Percentiles rank a stretch among this genome's conserved stretches.
Conservation (phyloP, 495 filamentous ascomycete genomes). For the Neurospora sp. region DNA sequence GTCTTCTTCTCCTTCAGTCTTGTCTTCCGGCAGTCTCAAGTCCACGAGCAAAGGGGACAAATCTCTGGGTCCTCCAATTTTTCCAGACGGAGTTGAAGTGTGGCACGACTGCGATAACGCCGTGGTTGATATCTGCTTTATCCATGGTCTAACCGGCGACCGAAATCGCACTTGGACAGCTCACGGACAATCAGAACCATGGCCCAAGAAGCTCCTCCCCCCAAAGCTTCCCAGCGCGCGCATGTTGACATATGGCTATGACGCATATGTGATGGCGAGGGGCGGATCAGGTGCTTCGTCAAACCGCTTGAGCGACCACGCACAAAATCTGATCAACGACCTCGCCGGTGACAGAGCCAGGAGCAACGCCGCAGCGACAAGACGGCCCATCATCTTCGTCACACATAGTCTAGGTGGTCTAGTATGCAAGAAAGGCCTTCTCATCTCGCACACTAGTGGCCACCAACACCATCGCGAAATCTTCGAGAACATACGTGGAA, state of each 20-base stretch:
- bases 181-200: conserved; percentile 10
- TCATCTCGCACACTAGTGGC: conserved; percentile 1
- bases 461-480: conserved; percentile 17
- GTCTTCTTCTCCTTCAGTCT: neutral
- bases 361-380: neutral
- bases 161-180: conserved; percentile 20
- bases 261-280: conserved; percentile 4
- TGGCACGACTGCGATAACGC: conserved; percentile 10
- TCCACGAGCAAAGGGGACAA: neutral
- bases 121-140: conserved; percentile 16
- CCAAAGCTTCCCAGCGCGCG: conserved; percentile 11
- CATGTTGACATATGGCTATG: conserved; percentile 18
- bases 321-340: conserved; percentile 8
- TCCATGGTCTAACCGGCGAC: conserved; percentile 23
- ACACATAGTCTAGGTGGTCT: conserved; percentile 31
- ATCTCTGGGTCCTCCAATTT: neutral
- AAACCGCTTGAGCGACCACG: conserved; percentile 10
- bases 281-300: neutral
- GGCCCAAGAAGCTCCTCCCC: conserved; percentile 17
- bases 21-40: neutral
- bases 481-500: conserved; percentile 17
- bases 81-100: conserved; percentile 11
- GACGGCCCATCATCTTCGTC: conserved; percentile 17
- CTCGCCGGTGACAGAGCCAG: neutral
- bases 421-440: conserved; percentile 24